These are phyloP conservation scores for Zymoseptoria ardabiliae DNA, from an alignment of 2,329 filamentous ascomycete species.

Conservation along the genomic window DNA sequence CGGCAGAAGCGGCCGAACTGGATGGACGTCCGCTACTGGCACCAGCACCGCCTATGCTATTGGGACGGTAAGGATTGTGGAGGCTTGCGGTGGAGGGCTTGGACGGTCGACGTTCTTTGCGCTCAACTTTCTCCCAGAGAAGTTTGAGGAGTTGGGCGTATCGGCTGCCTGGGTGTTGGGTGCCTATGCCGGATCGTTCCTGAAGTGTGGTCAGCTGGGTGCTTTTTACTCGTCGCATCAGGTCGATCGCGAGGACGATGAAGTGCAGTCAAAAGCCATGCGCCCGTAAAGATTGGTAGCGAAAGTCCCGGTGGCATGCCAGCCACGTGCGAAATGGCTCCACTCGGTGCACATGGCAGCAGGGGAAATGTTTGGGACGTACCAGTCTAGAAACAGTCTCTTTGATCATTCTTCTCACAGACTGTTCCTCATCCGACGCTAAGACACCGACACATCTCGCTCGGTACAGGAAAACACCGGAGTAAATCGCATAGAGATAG, in stretches of 20 bases:
- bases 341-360: background rate
- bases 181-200: conserved; percentile 38
- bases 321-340: background rate
- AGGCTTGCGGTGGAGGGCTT: conserved; percentile 22
- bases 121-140: conserved; percentile 42
- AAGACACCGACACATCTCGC: conserved; percentile 43
- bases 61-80: conserved; percentile 35
- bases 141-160: conserved; percentile 41
- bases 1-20: conserved; percentile 19
- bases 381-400: conserved; percentile 37
- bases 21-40: conserved; percentile 11
- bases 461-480: conserved; percentile 43
- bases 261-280: background rate
- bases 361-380: background rate
- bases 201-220: background rate
- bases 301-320: background rate
- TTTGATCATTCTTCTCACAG: conserved; percentile 40
- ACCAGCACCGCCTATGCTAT: conserved; percentile 30
- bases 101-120: conserved; percentile 23
- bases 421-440: conserved; percentile 40
- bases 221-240: background rate
- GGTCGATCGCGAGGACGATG: too few species aligned
- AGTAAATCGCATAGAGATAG: conserved; percentile 44
- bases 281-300: background rate
- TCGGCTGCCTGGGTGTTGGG: conserved; percentile 41